Conservation (phyloP, 495 filamentous ascomycete genomes). For the Lasiosphaeria miniovina region DNA sequence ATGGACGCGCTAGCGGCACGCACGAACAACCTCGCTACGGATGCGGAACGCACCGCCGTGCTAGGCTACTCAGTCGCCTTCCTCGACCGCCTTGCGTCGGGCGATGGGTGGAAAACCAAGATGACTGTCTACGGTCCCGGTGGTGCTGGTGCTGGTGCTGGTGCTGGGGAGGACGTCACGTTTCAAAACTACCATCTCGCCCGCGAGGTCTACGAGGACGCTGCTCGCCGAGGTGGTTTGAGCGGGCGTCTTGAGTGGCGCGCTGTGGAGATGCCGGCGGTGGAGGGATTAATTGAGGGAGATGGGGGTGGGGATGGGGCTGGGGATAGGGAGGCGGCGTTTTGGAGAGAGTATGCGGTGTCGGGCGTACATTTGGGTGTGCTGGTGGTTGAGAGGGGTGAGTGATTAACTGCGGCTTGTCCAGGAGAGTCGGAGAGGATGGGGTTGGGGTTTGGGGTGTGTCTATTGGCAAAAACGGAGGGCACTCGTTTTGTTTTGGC, state of each 20-base stretch:
- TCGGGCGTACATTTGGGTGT: too few relatives aligned
- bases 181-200: slow-evolving; percentile 25
- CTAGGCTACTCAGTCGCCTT: background rate
- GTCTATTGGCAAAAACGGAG: too few relatives aligned
- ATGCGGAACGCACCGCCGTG: background rate
- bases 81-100: background rate
- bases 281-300: background rate
- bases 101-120: background rate
- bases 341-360: too few relatives aligned
- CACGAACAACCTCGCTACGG: background rate
- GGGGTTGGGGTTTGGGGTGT: too few relatives aligned
- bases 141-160: too few relatives aligned
- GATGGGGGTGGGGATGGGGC: slow-evolving; percentile 7
- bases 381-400: too few relatives aligned
- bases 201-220: slow-evolving; percentile 21
- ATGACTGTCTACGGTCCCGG: background rate
- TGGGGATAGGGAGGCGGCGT: background rate
- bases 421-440: too few relatives aligned
- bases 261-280: slow-evolving; percentile 25
- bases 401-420: too few relatives aligned
- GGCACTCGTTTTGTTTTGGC: too few relatives aligned
- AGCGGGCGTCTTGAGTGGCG: slow-evolving; percentile 22
- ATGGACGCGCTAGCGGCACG: slow-evolving; percentile 9
- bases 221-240: slow-evolving; percentile 22
- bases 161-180: background rate